Evolutionary conservation across 345 rosid genomes (phyloP).

Genomic region (Eucalyptus pauciflora): DNA sequence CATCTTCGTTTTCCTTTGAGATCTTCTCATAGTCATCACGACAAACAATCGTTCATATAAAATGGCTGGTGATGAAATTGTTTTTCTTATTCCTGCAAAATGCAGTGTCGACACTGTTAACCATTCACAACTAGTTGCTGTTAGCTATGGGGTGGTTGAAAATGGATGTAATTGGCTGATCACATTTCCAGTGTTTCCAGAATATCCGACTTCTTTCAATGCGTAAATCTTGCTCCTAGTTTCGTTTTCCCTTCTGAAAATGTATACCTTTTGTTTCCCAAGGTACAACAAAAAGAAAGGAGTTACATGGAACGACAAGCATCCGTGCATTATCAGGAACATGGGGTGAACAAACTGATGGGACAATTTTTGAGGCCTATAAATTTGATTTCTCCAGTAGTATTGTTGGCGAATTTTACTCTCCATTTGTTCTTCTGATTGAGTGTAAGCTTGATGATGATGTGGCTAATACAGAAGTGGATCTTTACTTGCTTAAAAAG

Average conservation of each 20-base stretch:
- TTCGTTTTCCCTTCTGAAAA: not conserved
- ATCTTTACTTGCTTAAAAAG: slow-evolving; percentile 56
- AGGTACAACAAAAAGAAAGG: slow-evolving; percentile 89
- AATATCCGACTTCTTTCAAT: not conserved
- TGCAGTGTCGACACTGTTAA: not conserved
- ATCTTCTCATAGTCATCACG: not conserved
- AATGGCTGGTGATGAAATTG: not conserved
- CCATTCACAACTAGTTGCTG: not conserved
- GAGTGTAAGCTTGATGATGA: slow-evolving; percentile 76
- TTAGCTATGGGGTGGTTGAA: not conserved
- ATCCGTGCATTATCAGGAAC: slow-evolving; percentile 53
- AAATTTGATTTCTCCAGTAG: slow-evolving; percentile 53
- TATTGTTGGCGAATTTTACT: slow-evolving; percentile 23
- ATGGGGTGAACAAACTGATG: slow-evolving; percentile 52
- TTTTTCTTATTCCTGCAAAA: not conserved
- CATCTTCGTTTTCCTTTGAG: not conserved
- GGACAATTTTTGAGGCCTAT: slow-evolving; percentile 54
- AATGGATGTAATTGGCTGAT: not conserved
- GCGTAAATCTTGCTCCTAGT: not conserved
- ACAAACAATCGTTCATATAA: not conserved
- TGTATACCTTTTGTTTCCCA: not conserved
- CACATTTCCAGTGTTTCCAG: not conserved
- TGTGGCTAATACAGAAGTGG: slow-evolving; percentile 54
- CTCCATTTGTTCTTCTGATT: slow-evolving; percentile 52
- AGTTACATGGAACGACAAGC: slow-evolving; percentile 63